These are phyloP conservation scores for Emergomyces orientalis DNA, from an alignment of 2,329 filamentous ascomycete genomes.

Conservation along the genomic window DNA sequence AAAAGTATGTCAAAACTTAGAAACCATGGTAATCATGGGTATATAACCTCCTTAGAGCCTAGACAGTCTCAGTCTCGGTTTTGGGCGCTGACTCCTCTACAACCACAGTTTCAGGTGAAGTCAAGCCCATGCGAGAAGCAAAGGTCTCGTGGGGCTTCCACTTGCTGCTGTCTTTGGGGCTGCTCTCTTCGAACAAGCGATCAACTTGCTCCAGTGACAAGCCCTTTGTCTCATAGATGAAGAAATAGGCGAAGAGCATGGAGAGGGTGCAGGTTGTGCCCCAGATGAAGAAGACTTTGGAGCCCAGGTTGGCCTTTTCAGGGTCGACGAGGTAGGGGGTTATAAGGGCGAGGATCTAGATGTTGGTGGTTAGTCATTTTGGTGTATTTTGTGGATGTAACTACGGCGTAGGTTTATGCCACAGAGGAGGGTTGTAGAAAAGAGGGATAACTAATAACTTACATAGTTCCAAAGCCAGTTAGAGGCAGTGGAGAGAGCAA, in stretches of 20 bases:
- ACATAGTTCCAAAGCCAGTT: slow-evolving; percentile 56
- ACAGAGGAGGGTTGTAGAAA: slow-evolving; percentile 29
- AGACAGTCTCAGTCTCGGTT: not conserved
- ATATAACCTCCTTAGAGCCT: not conserved
- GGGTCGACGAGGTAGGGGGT: slow-evolving; percentile 40
- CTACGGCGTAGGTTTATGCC: not conserved
- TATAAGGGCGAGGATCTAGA: slow-evolving; percentile 38
- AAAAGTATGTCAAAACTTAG: not conserved
- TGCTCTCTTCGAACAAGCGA: slow-evolving; percentile 21
- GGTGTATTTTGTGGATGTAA: not conserved
- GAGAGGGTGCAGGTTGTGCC: slow-evolving; percentile 30
- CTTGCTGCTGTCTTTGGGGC: slow-evolving; percentile 14
- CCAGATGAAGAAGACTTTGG: slow-evolving; percentile 42
- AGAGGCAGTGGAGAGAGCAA: slow-evolving; percentile 49
- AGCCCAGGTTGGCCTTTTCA: slow-evolving; percentile 33
- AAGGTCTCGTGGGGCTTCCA: slow-evolving; percentile 20
- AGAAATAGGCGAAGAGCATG: slow-evolving; percentile 26
- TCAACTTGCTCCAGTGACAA: slow-evolving; percentile 23
- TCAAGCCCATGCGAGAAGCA: slow-evolving; percentile 19
- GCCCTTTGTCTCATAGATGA: slow-evolving; percentile 22
- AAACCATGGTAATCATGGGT: not conserved
- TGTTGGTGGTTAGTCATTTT: not conserved
- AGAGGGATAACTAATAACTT: slow-evolving; percentile 35
- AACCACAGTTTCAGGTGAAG: slow-evolving; percentile 13
- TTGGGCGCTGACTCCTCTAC: not conserved